Evolutionary conservation across 345 rosid genomes (phyloP), one percentile per base, ranked within the genome.

Genomic region (Brassica rapa): DNA sequence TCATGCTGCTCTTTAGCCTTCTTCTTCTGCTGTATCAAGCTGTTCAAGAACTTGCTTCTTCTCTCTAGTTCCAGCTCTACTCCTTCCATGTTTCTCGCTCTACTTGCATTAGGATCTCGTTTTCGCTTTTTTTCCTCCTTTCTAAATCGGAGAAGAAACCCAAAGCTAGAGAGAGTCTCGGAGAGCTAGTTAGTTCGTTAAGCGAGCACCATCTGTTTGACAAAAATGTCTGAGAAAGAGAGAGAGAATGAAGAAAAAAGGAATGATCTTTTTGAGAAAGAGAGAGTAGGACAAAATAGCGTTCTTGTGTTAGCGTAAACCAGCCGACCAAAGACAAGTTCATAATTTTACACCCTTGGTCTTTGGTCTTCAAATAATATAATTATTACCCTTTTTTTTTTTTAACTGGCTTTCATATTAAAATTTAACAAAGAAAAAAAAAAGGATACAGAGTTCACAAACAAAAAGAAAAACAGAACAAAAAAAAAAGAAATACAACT

Each of bases 1-100:
- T 89, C 85, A 16, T 90, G 86, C 68, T 89, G 88, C 64, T 90
- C 93, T 56, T 76, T 81, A 0, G 91, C 94, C 78, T 90, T 93
- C 90, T 93, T 93, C 86, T 87, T 93, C 89, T 91, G 93, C 89
- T 91, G 94, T 81, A 95, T 95, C 82, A 95, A 84, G 74, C 96
- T 85, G 86, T 21, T 93, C 84, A 95, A 78, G 83, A 89, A 93
- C 87, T 86, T 89, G 89, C 97, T 95, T 73, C 98, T 76, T 78
- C 98, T 86, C 93, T 93, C 98, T 60, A 95, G 75, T 75, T 95
- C 99, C 86, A 83, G 72, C 82, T 89, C 96, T 27, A 94, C 97
- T 56, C 89, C 91, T 16, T 90, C 97, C 97, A 90, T 65, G 67
- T 76, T 62, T 41, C 75, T 68, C 60, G 1, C 72, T 51, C 70